Base-by-base conservation (phyloP, 768 basidiomycete species). In the Termitomyces sp. region DNA sequence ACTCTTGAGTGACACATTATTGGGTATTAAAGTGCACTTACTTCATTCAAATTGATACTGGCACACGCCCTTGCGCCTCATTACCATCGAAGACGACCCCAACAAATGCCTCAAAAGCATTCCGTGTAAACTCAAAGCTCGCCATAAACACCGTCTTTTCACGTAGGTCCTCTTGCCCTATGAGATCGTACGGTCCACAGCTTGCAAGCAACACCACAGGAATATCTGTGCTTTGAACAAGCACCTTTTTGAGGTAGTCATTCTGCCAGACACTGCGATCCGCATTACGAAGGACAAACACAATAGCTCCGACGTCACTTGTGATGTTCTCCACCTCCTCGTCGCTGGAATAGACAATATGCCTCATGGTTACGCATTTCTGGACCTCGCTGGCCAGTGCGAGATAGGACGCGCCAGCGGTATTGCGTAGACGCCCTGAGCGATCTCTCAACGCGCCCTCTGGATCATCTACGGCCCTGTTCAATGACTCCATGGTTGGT, bases 161-260 rank as follows among this genome's bases (percentile, higher is more conserved):
- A 5, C 62, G 58, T 11, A 69, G 65, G 5, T 41, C 57, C 14
- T 62, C 65, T 16, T 68, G 62, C 9, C 65, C 69, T 14, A 76
- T 69, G 11, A 85, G 56, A 59, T 89, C 86, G 61, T 88, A 89
- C 29, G 87, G 87, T n/a, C 78, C 81, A 63, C 86, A 86, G 37
- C 82, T 86, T 19, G 83, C 77, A 0, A 89, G 59, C 14, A 87
- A 66, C 1, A 85, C 72, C 34, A 85, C 67, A 17, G 72, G 70
- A 17, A 70, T 63, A 0, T 31, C 53, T 3, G 8, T 54, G 19
- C 57, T 68, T 43, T 62, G 21, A 34, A 47, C 58, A 19, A 70
- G 43, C 40, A 77, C 60, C 35, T 62, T 58, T 46, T 58, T 65
- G 53, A 86, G 59, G 38, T 72, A 70, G 11, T 72, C 69, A 47